Evolutionary conservation across 805 yeast species (phyloP).

Genomic region (Brettanomyces custersianus): DNA sequence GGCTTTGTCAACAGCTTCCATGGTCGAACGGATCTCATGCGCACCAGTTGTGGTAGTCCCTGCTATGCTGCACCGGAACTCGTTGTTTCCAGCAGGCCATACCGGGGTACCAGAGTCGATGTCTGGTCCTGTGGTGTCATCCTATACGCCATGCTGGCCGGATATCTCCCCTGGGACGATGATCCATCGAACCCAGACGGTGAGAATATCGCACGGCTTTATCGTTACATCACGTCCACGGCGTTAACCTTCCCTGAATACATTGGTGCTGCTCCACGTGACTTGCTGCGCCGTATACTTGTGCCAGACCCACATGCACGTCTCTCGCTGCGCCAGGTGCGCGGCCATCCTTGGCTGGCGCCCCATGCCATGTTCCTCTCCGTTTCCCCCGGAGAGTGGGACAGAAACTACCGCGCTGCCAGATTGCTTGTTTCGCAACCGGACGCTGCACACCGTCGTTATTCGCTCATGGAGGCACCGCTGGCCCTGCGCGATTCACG

Average conservation of each 20-base stretch:
- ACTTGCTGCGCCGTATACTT: conserved; percentile 72
- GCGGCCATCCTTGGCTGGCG: conserved; percentile 83
- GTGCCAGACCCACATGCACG: conserved; percentile 81
- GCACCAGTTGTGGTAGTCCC: conserved; percentile 94
- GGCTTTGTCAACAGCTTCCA: conserved; percentile 89
- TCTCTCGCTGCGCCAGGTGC: conserved; percentile 55
- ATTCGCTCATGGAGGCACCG: conserved; percentile 36
- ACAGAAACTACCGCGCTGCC: conserved; percentile 43
- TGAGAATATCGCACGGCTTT: conserved; percentile 81
- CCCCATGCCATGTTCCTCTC: conserved; percentile 76
- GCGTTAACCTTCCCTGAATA: conserved; percentile 94
- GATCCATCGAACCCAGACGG: conserved; percentile 97
- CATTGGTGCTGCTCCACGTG: conserved; percentile 84
- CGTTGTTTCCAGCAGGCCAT: conserved; percentile 78
- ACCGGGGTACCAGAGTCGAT: conserved; percentile 89
- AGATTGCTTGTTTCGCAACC: conserved; percentile 11
- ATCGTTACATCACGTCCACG: conserved; percentile 85
- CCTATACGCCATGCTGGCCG: conserved; percentile 92
- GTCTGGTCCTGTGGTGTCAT: conserved; percentile 97
- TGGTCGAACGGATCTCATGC: conserved; percentile 67
- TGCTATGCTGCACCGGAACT: conserved; percentile 98
- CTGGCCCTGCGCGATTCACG: conserved; percentile 11
- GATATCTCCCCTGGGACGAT: conserved; percentile 95
- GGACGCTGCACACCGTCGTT: conserved; percentile 26
- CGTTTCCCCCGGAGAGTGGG: conserved; percentile 89